Conservation (phyloP, 306 rosid species). For the Rosa persica region DNA sequence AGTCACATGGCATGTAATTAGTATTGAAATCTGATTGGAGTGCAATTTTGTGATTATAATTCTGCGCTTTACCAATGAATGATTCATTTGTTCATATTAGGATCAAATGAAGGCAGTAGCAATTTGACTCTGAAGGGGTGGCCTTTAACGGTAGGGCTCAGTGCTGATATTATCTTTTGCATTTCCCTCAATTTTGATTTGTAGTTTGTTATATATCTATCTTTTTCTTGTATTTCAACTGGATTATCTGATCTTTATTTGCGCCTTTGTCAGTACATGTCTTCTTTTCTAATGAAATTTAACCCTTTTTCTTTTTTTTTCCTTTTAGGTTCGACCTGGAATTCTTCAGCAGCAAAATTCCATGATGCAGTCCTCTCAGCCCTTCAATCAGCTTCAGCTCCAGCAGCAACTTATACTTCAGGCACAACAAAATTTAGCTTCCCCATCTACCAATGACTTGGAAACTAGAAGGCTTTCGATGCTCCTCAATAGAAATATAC, state of each 20-base stretch:
- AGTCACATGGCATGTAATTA: neutral
- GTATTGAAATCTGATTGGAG: neutral
- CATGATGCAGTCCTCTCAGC: conserved; percentile 51
- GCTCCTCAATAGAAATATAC: conserved; percentile 41
- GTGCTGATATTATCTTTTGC: neutral
- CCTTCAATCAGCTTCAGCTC: conserved; percentile 46
- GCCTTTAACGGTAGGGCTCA: conserved; percentile 61
- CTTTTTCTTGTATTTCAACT: neutral
- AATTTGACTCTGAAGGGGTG: conserved; percentile 69
- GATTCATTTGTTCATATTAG: conserved; percentile 37
- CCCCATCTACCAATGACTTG: conserved; percentile 44
- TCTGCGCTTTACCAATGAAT: conserved; percentile 20
- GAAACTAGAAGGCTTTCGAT: conserved; percentile 40
- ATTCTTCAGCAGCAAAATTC: conserved; percentile 44
- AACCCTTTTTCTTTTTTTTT: conserved; percentile 7
- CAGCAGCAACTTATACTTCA: conserved; percentile 58
- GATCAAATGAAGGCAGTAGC: conserved; percentile 54
- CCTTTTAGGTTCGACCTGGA: conserved; percentile 55
- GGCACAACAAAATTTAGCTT: conserved; percentile 46
- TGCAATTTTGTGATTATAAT: neutral
- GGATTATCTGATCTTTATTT: neutral
- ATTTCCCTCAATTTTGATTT: neutral
- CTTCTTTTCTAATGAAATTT: conserved; percentile 18
- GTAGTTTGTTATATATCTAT: neutral
- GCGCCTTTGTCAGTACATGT: neutral